Conservation (phyloP, 306 rosid genomes). For the Prunus davidiana region DNA sequence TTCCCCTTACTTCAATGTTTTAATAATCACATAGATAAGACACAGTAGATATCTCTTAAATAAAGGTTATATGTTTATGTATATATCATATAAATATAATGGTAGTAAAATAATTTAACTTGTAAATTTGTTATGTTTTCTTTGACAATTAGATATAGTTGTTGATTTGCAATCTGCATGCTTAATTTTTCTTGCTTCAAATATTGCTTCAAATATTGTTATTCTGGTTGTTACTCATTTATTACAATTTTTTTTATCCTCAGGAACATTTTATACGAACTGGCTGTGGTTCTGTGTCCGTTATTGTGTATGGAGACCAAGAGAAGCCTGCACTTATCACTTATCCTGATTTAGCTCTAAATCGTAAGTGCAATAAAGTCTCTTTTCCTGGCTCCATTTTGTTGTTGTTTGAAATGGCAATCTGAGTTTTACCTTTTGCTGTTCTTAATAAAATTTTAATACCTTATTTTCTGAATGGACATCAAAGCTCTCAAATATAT, state of each 20-base stretch:
- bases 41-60: conserved; percentile 25
- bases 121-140: conserved; percentile 7
- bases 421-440: neutral
- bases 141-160: neutral
- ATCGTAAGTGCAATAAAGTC: conserved; percentile 46
- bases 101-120: conserved; percentile 6
- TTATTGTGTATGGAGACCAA: conserved; percentile 79
- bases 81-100: neutral
- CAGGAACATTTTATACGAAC: conserved; percentile 80
- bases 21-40: conserved; percentile 10
- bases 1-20: conserved; percentile 28
- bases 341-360: conserved; percentile 89
- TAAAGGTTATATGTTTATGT: conserved; percentile 10
- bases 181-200: neutral
- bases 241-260: neutral
- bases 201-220: neutral
- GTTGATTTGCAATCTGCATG: conserved; percentile 1
- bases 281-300: conserved; percentile 85
- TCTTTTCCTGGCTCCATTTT: conserved; percentile 2
- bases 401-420: neutral
- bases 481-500: neutral
- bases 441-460: neutral
- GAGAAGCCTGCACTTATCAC: conserved; percentile 84
- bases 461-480: neutral
- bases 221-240: conserved; percentile 1